These are phyloP conservation scores for Saturnispora bothae DNA, from an alignment of 805 yeast genomes.

Conservation along the genomic window DNA sequence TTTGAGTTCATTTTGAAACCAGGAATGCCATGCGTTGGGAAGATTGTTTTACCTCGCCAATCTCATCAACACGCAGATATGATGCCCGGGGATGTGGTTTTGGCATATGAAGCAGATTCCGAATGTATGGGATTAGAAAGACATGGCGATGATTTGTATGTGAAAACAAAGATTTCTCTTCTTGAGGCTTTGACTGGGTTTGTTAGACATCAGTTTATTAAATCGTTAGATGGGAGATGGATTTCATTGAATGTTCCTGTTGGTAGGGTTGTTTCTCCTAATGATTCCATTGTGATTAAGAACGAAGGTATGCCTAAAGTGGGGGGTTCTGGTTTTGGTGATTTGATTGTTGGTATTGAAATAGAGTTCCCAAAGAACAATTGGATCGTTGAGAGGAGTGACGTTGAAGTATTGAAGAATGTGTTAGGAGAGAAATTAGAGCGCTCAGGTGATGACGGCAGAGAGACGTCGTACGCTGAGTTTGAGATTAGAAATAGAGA, in stretches of 20 bases:
- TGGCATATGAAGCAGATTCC: slow-evolving; percentile 42
- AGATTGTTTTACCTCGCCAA: slow-evolving; percentile 50
- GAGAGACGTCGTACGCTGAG: slow-evolving; percentile 18
- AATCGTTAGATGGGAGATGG: slow-evolving; percentile 73
- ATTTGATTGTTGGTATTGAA: slow-evolving; percentile 56
- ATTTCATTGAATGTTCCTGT: slow-evolving; percentile 52
- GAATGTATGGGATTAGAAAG: slow-evolving; percentile 35
- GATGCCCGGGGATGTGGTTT: slow-evolving; percentile 65
- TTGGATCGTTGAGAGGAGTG: slow-evolving; percentile 73
- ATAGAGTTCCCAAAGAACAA: slow-evolving; percentile 77
- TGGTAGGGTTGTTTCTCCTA: slow-evolving; percentile 77
- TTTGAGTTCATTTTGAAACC: slow-evolving; percentile 67
- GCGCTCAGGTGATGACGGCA: slow-evolving; percentile 14
- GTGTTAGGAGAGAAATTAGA: slow-evolving; percentile 27
- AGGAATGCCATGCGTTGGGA: slow-evolving; percentile 58
- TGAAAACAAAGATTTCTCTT: slow-evolving; percentile 50
- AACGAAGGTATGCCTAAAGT: slow-evolving; percentile 78
- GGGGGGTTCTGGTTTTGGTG: slow-evolving; percentile 38
- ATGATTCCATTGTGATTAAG: slow-evolving; percentile 50
- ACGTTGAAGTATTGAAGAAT: slow-evolving; percentile 41
- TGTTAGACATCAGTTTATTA: slow-evolving; percentile 44
- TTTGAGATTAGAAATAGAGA: slow-evolving; percentile 17
- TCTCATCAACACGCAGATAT: slow-evolving; percentile 73
- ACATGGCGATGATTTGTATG: slow-evolving; percentile 52
- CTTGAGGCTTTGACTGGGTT: slow-evolving; percentile 85